A percentile compares a stretch with the other conserved stretches of the same genome.
phyloP scores from a whole-genome alignment of 2,329 filamentous ascomycete genomes.

The Didymella pomorum region DNA sequence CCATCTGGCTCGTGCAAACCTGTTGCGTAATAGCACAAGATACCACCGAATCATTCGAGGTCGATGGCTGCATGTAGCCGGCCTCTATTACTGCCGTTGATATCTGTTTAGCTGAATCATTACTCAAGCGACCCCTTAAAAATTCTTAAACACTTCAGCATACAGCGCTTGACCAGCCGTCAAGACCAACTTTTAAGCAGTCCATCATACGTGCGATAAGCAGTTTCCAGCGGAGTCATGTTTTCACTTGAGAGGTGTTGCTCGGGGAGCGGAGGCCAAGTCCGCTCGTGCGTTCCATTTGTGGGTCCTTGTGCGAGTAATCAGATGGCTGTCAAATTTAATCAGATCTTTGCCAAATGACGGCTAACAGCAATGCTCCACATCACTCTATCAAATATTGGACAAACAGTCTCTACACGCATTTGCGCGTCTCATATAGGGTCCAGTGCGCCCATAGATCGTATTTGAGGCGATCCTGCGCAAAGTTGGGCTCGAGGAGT shows the following conservation, averaged over 20 bases:
- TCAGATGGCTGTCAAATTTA: conserved; percentile 21
- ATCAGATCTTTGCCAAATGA: neutral
- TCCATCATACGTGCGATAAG: neutral
- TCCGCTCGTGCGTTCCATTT: neutral
- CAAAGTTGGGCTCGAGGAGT: neutral
- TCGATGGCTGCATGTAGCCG: neutral
- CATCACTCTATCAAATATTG: too few species aligned
- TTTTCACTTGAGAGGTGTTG: too few species aligned
- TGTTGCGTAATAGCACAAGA: neutral
- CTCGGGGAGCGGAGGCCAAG: neutral
- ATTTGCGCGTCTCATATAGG: too few species aligned
- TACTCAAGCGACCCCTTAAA: too few species aligned
- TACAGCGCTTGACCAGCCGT: too few species aligned
- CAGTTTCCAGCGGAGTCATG: too few species aligned
- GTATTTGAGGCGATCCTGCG: neutral
- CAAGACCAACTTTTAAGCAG: too few species aligned
- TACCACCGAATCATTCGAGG: neutral
- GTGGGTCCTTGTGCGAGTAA: conserved; percentile 9
- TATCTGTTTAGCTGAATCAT: neutral
- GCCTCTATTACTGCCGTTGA: neutral
- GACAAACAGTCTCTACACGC: too few species aligned
- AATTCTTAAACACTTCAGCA: too few species aligned
- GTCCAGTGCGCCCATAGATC: too few species aligned
- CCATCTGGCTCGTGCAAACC: neutral
- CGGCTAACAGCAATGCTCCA: neutral